A percentile compares a stretch with the other conserved stretches of the same genome.
Conservation (phyloP, 345 rosid genomes). For the Acer campestre region DNA sequence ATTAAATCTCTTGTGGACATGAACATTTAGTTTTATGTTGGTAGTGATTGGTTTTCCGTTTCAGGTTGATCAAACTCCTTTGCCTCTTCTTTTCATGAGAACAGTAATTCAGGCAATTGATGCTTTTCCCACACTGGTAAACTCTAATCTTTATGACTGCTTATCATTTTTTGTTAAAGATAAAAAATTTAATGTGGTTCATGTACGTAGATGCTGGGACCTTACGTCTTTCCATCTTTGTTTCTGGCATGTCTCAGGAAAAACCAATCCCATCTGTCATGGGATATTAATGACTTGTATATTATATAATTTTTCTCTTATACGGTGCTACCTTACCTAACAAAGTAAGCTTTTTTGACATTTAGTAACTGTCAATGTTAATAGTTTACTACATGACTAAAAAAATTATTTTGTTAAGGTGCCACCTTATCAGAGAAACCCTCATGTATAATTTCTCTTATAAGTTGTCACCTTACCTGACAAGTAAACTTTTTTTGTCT, state of each 20-base stretch:
- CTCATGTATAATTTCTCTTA: not conserved
- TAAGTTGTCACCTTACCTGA: not conserved
- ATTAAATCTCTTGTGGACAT: not conserved
- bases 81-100: constrained; percentile 96
- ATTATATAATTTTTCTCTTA: not conserved
- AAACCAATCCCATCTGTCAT: not conserved
- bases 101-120: constrained; percentile 97
- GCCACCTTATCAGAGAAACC: not conserved
- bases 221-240: not conserved
- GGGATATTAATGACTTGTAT: not conserved
- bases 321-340: not conserved
- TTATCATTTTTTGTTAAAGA: not conserved
- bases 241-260: not conserved
- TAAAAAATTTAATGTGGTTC: not conserved
- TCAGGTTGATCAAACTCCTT: constrained; percentile 91
- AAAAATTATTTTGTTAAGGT: not conserved
- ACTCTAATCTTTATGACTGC: constrained; percentile 7
- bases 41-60: constrained; percentile 24
- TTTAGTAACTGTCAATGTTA: not conserved
- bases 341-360: not conserved
- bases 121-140: constrained; percentile 93
- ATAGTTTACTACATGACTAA: not conserved
- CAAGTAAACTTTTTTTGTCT: not conserved
- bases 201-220: not conserved
- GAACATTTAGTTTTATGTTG: not conserved